Evolutionary conservation across 495 filamentous ascomycete species (phyloP).

Genomic region (Lindgomyces ingoldianus): DNA sequence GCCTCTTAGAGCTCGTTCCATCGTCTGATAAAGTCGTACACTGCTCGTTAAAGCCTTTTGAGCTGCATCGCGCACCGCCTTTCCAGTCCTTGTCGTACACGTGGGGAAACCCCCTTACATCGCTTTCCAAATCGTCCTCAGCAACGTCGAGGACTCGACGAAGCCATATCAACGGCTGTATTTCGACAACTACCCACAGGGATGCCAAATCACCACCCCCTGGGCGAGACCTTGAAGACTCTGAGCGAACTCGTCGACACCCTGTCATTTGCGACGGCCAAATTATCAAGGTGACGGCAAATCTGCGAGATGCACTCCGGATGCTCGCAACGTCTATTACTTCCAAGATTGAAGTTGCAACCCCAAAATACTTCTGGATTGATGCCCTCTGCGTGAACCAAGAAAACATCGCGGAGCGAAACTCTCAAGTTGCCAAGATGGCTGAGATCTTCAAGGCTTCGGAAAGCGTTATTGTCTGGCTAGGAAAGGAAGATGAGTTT

Average conservation of each 20-base stretch:
- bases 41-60: constrained; percentile 25
- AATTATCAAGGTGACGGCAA: constrained; percentile 22
- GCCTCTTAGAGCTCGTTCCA: constrained; percentile 20
- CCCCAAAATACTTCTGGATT: constrained; percentile 29
- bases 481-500: constrained; percentile 34
- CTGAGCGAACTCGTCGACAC: constrained; percentile 14
- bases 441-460: constrained; percentile 31
- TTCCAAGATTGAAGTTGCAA: neutral
- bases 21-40: constrained; percentile 8
- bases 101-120: constrained; percentile 22
- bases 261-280: constrained; percentile 25
- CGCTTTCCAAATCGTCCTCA: constrained; percentile 1
- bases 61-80: constrained; percentile 20
- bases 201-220: neutral
- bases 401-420: constrained; percentile 25
- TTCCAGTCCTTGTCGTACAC: constrained; percentile 24
- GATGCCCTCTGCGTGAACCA: constrained; percentile 36
- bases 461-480: constrained; percentile 29
- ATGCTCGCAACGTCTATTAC: constrained; percentile 15
- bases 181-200: neutral
- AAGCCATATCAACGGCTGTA: neutral
- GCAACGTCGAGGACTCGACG: neutral
- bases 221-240: neutral
- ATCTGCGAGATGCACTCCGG: constrained; percentile 30
- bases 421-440: constrained; percentile 31